Percentiles rank a stretch among this genome's conserved stretches.
phyloP scores from a whole-genome alignment of 2,329 filamentous ascomycete species.

The Penicillium sp. region DNA sequence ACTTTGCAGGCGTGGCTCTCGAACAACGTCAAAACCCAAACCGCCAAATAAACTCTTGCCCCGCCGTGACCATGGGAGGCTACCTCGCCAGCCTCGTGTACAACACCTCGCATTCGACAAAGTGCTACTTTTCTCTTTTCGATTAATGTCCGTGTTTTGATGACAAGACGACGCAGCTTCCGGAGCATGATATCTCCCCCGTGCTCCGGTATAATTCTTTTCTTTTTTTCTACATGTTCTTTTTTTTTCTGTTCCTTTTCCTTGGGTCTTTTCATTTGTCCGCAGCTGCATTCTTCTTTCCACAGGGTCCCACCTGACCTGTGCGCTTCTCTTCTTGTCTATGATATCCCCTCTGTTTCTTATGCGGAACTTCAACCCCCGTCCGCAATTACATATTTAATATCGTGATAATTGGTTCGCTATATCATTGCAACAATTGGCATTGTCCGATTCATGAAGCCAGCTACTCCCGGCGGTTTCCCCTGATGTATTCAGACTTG shows the following conservation, averaged over 20 bases:
- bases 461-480: conserved; percentile 9
- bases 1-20: conserved; percentile 62
- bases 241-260: conserved; percentile 6
- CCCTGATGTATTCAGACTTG: conserved; percentile 12
- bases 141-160: conserved; percentile 36
- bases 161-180: conserved; percentile 39
- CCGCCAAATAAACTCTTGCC: conserved; percentile 31
- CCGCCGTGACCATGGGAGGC: conserved; percentile 18
- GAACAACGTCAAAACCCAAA: conserved; percentile 67
- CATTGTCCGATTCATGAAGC: conserved; percentile 13
- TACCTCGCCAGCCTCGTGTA: conserved; percentile 26
- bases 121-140: conserved; percentile 19
- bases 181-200: conserved; percentile 25
- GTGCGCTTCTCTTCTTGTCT: conserved; percentile 25
- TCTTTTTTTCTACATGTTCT: conserved; percentile 17
- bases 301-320: conserved; percentile 2
- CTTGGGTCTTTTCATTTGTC: conserved; percentile 4
- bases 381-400: conserved; percentile 30
- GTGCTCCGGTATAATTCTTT: conserved; percentile 15
- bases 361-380: conserved; percentile 24
- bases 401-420: conserved; percentile 14
- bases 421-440: conserved; percentile 13
- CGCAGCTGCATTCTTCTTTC: neutral
- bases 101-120: conserved; percentile 28
- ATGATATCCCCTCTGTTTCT: conserved; percentile 43